Conservation (phyloP, 306 rosid species). For the Cicer cuneatum region DNA sequence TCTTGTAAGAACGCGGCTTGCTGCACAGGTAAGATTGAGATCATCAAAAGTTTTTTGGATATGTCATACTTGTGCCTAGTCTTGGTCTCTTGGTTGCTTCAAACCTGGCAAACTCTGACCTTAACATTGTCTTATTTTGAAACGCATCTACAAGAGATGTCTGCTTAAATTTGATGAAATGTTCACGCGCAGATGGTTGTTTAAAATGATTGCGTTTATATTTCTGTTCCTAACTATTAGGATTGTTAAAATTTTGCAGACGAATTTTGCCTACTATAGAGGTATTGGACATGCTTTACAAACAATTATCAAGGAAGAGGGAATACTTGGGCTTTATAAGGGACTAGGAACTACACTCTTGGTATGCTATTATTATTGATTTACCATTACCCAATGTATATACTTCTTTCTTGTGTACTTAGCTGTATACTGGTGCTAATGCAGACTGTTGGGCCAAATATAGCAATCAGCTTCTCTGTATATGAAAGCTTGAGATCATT, state of each 20-base stretch:
- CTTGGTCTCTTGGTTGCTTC: background rate
- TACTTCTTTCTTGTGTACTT: slow-evolving; percentile 39
- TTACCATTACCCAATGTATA: slow-evolving; percentile 19
- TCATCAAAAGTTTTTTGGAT: background rate
- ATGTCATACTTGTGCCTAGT: background rate
- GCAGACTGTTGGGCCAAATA: slow-evolving; percentile 96
- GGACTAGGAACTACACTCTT: slow-evolving; percentile 97
- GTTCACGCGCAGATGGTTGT: background rate
- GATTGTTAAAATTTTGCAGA: slow-evolving; percentile 63
- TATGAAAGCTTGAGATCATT: slow-evolving; percentile 83
- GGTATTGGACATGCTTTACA: slow-evolving; percentile 82
- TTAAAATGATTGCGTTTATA: background rate
- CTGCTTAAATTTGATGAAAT: slow-evolving; percentile 17
- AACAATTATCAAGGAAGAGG: slow-evolving; percentile 87
- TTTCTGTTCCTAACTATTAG: slow-evolving; percentile 34
- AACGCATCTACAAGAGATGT: slow-evolving; percentile 12
- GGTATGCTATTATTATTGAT: slow-evolving; percentile 61
- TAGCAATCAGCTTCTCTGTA: slow-evolving; percentile 95
- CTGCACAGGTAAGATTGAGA: slow-evolving; percentile 76
- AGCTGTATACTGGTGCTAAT: slow-evolving; percentile 37
- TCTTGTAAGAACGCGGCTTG: slow-evolving; percentile 97
- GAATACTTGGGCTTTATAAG: slow-evolving; percentile 82
- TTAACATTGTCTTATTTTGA: slow-evolving; percentile 25
- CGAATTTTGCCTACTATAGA: slow-evolving; percentile 72
- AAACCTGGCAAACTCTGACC: background rate